phyloP scores from a whole-genome alignment of 1,284 basidiomycete species.

The Ceratobasidium sp. region DNA sequence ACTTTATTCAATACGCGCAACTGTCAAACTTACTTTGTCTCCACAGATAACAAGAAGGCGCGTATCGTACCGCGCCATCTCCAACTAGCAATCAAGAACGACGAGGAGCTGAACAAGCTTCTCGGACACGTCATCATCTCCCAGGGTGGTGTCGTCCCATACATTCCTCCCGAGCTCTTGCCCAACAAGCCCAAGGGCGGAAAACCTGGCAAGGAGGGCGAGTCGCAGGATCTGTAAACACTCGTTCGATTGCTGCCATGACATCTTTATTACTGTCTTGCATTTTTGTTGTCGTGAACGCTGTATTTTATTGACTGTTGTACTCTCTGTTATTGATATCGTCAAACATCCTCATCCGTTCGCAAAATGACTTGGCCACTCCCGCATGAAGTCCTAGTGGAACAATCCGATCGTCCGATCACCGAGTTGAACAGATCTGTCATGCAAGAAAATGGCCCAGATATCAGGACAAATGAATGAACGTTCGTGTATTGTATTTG shows the following conservation, averaged over 20 bases:
- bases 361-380: not conserved
- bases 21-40: not conserved
- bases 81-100: constrained; percentile 89
- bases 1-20: not conserved
- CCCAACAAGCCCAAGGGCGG: constrained; percentile 57
- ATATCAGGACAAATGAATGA: too few relatives aligned
- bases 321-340: constrained; percentile 25
- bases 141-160: constrained; percentile 89
- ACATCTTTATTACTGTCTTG: constrained; percentile 30
- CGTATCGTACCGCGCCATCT: constrained; percentile 72
- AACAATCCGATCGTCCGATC: not conserved
- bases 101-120: constrained; percentile 82
- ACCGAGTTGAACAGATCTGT: too few relatives aligned
- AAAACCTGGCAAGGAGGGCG: constrained; percentile 65
- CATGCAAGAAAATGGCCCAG: too few relatives aligned
- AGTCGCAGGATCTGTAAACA: constrained; percentile 52
- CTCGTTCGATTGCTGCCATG: constrained; percentile 47
- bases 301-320: constrained; percentile 37
- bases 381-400: not conserved
- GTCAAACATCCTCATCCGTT: not conserved
- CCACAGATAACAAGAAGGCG: constrained; percentile 61
- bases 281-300: constrained; percentile 24
- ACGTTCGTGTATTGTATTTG: too few relatives aligned
- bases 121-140: constrained; percentile 88
- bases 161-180: constrained; percentile 59